A percentile compares a stretch with the other conserved stretches of the same genome.
phyloP scores from a whole-genome alignment of 768 basidiomycete genomes.

The Phaffia tasmanica region DNA sequence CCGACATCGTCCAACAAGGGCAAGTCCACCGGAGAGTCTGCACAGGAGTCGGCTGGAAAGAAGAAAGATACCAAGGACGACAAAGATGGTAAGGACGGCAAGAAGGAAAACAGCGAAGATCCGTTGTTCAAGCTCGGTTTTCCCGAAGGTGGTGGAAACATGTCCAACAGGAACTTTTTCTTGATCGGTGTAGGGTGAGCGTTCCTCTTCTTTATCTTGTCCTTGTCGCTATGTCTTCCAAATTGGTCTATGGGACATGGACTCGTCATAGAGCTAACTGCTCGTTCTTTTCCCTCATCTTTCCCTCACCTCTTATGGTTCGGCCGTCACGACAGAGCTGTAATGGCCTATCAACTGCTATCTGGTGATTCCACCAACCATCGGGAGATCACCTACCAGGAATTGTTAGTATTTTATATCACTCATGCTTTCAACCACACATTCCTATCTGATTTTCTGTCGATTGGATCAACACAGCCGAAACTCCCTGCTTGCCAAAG shows the following conservation, averaged over 20 bases:
- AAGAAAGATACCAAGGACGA: too few relatives aligned
- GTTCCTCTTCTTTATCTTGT: background rate
- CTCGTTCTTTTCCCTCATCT: too few relatives aligned
- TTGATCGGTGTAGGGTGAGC: constrained; percentile 7
- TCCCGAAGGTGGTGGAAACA: too few relatives aligned
- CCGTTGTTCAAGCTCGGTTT: too few relatives aligned
- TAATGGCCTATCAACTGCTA: constrained; percentile 8
- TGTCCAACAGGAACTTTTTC: constrained; percentile 1
- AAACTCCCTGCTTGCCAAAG: constrained; percentile 90
- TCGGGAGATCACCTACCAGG: constrained; percentile 98
- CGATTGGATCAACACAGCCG: constrained; percentile 40
- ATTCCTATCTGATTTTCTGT: background rate
- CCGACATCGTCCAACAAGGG: too few relatives aligned
- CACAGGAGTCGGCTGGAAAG: too few relatives aligned
- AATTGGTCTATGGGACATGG: too few relatives aligned
- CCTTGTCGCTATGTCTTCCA: background rate
- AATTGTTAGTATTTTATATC: constrained; percentile 48
- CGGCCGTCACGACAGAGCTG: background rate
- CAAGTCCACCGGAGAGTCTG: too few relatives aligned
- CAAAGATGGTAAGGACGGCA: too few relatives aligned
- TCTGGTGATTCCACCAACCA: constrained; percentile 29
- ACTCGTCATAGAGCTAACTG: too few relatives aligned
- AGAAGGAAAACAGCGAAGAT: too few relatives aligned
- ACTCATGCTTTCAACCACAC: background rate
- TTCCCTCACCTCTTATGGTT: background rate